A percentile compares a stretch with the other conserved stretches of the same genome.
Conservation (phyloP, 768 basidiomycete genomes). For the Hydnum rufescens region DNA sequence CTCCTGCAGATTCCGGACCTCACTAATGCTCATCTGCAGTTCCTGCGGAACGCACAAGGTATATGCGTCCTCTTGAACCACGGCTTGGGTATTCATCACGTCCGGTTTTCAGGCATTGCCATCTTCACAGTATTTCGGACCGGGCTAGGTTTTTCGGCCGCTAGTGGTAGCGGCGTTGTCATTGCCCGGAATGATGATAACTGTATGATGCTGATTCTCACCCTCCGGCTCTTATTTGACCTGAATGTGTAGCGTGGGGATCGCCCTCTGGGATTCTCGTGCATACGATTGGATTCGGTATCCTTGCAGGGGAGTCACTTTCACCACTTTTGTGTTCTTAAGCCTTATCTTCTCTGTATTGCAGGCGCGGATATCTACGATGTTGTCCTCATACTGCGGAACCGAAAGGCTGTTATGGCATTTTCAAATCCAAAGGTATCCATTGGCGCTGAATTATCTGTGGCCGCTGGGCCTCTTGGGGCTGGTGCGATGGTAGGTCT, state of each 20-base stretch:
- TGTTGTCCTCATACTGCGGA: constrained; percentile 5
- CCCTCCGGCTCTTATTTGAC: neutral
- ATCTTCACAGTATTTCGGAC: constrained; percentile 6
- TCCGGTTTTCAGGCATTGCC: neutral
- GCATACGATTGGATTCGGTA: constrained; percentile 4
- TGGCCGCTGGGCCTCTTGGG: constrained; percentile 2
- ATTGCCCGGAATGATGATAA: constrained; percentile 2
- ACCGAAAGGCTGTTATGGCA: neutral
- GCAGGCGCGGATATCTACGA: constrained; percentile 2
- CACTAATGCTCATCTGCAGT: neutral
- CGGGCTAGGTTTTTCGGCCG: constrained; percentile 1
- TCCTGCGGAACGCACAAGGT: neutral
- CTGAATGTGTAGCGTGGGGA: neutral
- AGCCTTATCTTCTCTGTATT: neutral
- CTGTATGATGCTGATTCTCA: constrained; percentile 1
- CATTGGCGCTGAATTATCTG: constrained; percentile 1
- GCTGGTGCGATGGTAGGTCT: neutral
- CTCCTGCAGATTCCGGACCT: neutral
- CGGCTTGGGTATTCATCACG: neutral
- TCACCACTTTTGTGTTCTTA: neutral
- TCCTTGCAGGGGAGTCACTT: constrained; percentile 3
- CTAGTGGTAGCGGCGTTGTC: constrained; percentile 5
- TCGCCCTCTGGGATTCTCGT: constrained; percentile 4
- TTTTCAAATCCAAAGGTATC: constrained; percentile 4
- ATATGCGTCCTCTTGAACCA: neutral